Base-by-base conservation (phyloP, 2,329 filamentous ascomycete genomes). In the Clonostachys chloroleuca region DNA sequence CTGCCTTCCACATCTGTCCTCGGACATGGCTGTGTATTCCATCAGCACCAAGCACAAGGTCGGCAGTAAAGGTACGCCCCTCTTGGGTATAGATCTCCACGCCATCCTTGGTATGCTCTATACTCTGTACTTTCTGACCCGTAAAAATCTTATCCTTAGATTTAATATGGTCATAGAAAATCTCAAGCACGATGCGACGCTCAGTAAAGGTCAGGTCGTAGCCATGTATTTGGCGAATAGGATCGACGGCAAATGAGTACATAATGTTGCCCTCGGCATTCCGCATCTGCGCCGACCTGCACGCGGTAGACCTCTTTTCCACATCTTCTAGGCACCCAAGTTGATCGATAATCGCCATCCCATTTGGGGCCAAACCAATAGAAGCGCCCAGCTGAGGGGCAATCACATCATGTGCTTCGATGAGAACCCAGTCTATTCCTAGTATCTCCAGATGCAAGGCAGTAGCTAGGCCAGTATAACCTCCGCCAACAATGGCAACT, bases 391-490 rank as follows among this genome's bases (percentile, higher is more conserved):
- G 59, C 30, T 67, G 58, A 0, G 75, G 73, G 1, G 68, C 67
- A 24, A 78, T 67, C 0, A 64, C 55, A 0, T 51, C 43, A 43
- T 71, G 62, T 0, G 61, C 57, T 51, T 81, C 77, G 1, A 81
- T 63, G 1, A 81, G 50, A 5, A 76, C 48, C 53, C 70, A 80
- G 51, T 77, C 67, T 46, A 81, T 69, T 24, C 56, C 59, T 17
- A 67, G 59, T 34, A 56, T 57, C 46, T 78, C 56, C 5, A 78
- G 65, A 44, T 75, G 72, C 17, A 70, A 58, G 10, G 73, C 74
- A 2, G 71, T 75, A 1, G 75, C 75, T 4, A 78, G 66, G 30
- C 74, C 75, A 51, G 75, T 78, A 7, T 70, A 68, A 24, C 75
- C 75, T 9, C 63, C 73, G n/a, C 74, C 73, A n/a, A 75, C 54